Conservation (phyloP, 148 eudicot genomes). For the Camellia sinensis region DNA sequence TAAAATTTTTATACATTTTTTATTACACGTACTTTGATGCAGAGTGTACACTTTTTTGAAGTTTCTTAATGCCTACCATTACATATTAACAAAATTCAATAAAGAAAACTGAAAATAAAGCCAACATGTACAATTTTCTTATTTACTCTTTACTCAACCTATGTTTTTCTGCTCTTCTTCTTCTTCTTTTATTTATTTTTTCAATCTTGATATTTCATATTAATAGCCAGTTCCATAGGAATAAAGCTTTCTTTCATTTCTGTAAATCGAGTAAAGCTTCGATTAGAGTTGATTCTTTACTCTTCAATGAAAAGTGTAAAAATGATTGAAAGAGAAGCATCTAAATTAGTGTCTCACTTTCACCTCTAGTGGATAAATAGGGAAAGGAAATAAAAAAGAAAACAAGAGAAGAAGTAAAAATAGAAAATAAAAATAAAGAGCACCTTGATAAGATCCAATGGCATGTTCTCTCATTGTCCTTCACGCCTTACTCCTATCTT, state of each 20-base stretch:
- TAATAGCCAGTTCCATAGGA: background rate
- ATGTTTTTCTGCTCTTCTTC: background rate
- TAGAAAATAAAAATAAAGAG: background rate
- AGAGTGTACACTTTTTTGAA: too few relatives aligned
- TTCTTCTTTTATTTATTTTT: background rate
- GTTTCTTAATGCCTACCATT: too few relatives aligned
- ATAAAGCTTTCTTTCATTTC: background rate
- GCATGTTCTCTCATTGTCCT: background rate
- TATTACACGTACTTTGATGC: too few relatives aligned
- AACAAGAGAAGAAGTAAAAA: background rate
- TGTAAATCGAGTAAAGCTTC: background rate
- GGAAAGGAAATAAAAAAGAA: background rate
- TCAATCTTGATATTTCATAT: background rate
- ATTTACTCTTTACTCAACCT: background rate
- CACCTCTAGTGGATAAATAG: background rate
- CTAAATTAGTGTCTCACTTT: background rate
- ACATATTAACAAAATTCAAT: too few relatives aligned
- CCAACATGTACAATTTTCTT: background rate
- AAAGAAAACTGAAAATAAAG: background rate
- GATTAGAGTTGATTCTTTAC: too few relatives aligned
- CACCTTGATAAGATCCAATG: slow-evolving; percentile 13
- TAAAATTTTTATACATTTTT: too few relatives aligned
- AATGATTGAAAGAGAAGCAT: background rate
- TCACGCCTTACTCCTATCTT: background rate
- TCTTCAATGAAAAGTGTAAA: background rate